phyloP scores from a whole-genome alignment of 305 asterid species.

The Vinca major region DNA sequence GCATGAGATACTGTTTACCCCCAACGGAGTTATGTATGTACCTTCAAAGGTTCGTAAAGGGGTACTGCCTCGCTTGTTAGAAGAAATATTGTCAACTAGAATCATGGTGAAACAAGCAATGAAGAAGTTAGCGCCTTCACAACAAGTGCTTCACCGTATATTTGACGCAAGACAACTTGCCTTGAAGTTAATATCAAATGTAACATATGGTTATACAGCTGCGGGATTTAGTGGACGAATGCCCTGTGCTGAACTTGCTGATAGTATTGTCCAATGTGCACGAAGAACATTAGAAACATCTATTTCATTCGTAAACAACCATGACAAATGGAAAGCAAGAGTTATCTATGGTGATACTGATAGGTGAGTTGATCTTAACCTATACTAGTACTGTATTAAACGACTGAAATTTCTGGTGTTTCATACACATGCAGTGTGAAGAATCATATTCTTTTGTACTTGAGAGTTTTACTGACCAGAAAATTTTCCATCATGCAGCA shows the following conservation, averaged over 20 bases:
- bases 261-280: slow-evolving; percentile 96
- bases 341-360: slow-evolving; percentile 96
- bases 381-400: neutral
- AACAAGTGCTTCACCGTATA: slow-evolving; percentile 75
- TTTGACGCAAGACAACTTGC: slow-evolving; percentile 94
- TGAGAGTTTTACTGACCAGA: slow-evolving; percentile 18
- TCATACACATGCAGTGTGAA: neutral
- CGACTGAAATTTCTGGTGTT: neutral
- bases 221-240: slow-evolving; percentile 99
- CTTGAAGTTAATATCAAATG: slow-evolving; percentile 93
- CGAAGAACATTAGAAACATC: slow-evolving; percentile 92
- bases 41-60: slow-evolving; percentile 76
- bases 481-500: slow-evolving; percentile 42
- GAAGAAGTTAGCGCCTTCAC: slow-evolving; percentile 70
- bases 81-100: slow-evolving; percentile 87
- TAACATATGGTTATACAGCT: slow-evolving; percentile 96
- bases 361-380: slow-evolving; percentile 34
- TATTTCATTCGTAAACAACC: slow-evolving; percentile 67
- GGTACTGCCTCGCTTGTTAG: slow-evolving; percentile 78
- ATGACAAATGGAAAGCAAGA: slow-evolving; percentile 71
- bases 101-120: slow-evolving; percentile 96
- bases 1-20: slow-evolving; percentile 63
- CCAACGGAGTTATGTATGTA: slow-evolving; percentile 83
- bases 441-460: neutral
- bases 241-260: slow-evolving; percentile 99